These are phyloP conservation scores for Helianthus tuberosus DNA, from an alignment of 129 eudicot genomes.

Conservation along the genomic window DNA sequence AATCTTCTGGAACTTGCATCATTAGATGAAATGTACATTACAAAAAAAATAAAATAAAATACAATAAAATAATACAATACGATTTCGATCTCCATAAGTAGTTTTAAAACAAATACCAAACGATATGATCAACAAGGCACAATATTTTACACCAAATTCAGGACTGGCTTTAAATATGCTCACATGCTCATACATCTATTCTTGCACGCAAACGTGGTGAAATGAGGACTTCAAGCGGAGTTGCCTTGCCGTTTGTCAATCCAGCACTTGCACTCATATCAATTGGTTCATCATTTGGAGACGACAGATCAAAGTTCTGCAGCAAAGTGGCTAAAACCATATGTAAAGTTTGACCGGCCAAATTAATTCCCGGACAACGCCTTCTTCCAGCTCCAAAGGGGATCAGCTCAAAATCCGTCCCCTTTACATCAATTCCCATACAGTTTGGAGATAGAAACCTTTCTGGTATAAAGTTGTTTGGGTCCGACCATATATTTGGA, in stretches of 20 bases:
- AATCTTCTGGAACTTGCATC: too few relatives aligned
- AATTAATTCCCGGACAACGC: slow-evolving; percentile 18
- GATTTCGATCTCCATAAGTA: too few relatives aligned
- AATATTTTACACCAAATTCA: too few relatives aligned
- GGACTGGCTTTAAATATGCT: not conserved
- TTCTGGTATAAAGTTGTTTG: slow-evolving; percentile 15
- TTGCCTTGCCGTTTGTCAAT: slow-evolving; percentile 19
- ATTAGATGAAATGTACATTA: too few relatives aligned
- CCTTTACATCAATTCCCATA: not conserved
- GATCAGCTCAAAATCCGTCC: not conserved
- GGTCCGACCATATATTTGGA: slow-evolving; percentile 17
- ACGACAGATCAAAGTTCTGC: slow-evolving; percentile 16
- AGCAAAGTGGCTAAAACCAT: slow-evolving; percentile 23
- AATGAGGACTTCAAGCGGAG: slow-evolving; percentile 16
- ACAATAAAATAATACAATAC: too few relatives aligned
- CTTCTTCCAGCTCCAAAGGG: slow-evolving; percentile 33
- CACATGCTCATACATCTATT: not conserved
- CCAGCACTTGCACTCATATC: slow-evolving; percentile 26
- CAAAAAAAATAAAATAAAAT: too few relatives aligned
- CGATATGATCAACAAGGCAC: too few relatives aligned
- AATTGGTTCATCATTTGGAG: slow-evolving; percentile 1
- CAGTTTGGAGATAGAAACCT: slow-evolving; percentile 8
- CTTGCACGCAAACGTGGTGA: slow-evolving; percentile 6
- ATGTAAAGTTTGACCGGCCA: slow-evolving; percentile 15
- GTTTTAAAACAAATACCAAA: too few relatives aligned